A percentile compares a stretch with the other conserved stretches of the same genome.
phyloP scores from a whole-genome alignment of 2,329 filamentous ascomycete species.

The Aspergillus sp. region DNA sequence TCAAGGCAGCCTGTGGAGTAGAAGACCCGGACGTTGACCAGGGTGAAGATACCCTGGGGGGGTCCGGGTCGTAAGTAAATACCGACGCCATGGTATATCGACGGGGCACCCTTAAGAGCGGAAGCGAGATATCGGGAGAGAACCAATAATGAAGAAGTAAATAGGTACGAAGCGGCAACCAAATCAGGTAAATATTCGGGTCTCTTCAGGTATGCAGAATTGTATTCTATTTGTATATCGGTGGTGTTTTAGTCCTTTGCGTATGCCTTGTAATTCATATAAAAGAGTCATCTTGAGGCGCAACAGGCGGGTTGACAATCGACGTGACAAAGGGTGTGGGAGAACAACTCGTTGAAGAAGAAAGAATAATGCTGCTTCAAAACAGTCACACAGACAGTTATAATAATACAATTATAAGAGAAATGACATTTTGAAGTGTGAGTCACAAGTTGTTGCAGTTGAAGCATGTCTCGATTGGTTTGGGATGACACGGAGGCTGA shows the following conservation, averaged over 20 bases:
- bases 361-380: background rate
- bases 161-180: background rate
- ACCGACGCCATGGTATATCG: constrained; percentile 74
- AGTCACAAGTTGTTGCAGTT: constrained; percentile 7
- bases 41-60: constrained; percentile 83
- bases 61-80: constrained; percentile 90
- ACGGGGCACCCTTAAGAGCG: background rate
- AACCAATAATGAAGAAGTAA: background rate
- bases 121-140: too few species aligned
- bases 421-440: constrained; percentile 12
- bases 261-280: constrained; percentile 10
- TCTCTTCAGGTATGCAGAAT: constrained; percentile 6
- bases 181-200: constrained; percentile 7
- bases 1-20: constrained; percentile 35
- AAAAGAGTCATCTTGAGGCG: constrained; percentile 21
- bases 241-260: constrained; percentile 8
- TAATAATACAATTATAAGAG: background rate
- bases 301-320: background rate
- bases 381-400: background rate
- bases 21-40: constrained; percentile 66
- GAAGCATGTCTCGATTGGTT: background rate
- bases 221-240: constrained; percentile 6
- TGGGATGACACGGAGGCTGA: background rate
- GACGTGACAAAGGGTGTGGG: background rate
- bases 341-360: background rate